These are phyloP conservation scores for Coemansia biformis DNA, from an alignment of 192 early-diverging fungal species.

Conservation along the genomic window DNA sequence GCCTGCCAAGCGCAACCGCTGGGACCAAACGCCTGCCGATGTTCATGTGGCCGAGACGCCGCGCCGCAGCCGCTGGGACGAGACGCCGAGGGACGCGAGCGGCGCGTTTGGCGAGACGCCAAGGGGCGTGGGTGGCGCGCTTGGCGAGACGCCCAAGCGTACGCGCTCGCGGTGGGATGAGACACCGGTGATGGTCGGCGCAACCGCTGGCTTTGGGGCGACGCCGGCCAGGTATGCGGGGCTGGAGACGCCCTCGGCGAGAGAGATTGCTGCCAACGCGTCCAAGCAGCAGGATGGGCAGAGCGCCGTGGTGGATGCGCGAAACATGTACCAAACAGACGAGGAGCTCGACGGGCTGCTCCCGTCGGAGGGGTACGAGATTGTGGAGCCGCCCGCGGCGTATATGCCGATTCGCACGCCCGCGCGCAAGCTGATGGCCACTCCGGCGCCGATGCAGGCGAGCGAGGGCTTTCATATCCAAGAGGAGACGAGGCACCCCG, in stretches of 20 bases:
- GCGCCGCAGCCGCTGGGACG: constrained; percentile 64
- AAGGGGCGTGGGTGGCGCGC: constrained; percentile 40
- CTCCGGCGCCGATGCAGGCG: constrained; percentile 78
- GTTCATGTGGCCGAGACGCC: constrained; percentile 29
- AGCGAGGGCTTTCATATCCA: constrained; percentile 71
- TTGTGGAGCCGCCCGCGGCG: constrained; percentile 79
- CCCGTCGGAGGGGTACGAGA: constrained; percentile 83
- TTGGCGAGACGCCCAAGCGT: constrained; percentile 53
- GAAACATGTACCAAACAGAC: constrained; percentile 84
- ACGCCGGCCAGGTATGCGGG: constrained; percentile 28
- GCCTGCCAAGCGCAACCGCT: constrained; percentile 55
- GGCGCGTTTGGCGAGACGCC: constrained; percentile 54
- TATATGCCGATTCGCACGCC: constrained; percentile 96
- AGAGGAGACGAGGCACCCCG: constrained; percentile 61
- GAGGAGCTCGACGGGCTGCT: constrained; percentile 95
- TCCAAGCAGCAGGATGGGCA: constrained; percentile 51
- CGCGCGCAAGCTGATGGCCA: constrained; percentile 88
- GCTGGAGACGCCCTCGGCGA: constrained; percentile 1
- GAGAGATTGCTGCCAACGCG: background rate
- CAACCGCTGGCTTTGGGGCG: constrained; percentile 10
- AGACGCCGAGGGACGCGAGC: constrained; percentile 35
- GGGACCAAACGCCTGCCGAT: constrained; percentile 67
- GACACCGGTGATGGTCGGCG: constrained; percentile 65
- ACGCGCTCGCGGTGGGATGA: constrained; percentile 96
- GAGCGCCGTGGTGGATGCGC: constrained; percentile 71